Evolutionary conservation across 2,329 filamentous ascomycete species (phyloP).

Genomic region (Fusarium illudens): DNA sequence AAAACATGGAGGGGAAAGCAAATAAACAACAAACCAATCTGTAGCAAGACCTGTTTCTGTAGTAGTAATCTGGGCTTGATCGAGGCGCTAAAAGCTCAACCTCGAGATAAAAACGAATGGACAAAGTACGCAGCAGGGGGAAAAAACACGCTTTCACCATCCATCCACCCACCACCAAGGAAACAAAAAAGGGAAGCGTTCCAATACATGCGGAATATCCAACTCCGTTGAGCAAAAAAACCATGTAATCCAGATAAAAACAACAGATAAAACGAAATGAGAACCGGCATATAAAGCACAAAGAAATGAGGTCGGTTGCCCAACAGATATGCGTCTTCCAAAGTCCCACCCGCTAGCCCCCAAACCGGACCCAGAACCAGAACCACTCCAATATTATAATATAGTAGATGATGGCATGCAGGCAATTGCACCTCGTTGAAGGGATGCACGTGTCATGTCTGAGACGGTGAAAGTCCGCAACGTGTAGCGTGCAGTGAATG

Average conservation of each 20-base stretch:
- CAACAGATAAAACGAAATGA: constrained; percentile 18
- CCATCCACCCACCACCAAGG: constrained; percentile 12
- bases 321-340: constrained; percentile 43
- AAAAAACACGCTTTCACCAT: constrained; percentile 29
- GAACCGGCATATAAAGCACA: constrained; percentile 21
- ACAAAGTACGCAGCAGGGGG: constrained; percentile 17
- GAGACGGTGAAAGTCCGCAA: constrained; percentile 11
- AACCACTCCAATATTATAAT: constrained; percentile 37
- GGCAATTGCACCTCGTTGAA: not conserved
- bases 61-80: constrained; percentile 16
- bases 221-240: constrained; percentile 27
- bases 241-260: constrained; percentile 10
- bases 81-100: constrained; percentile 4
- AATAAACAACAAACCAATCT: constrained; percentile 18
- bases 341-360: constrained; percentile 35
- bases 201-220: constrained; percentile 21
- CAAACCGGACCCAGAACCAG: constrained; percentile 23
- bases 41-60: constrained; percentile 19
- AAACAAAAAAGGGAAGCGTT: constrained; percentile 4
- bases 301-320: constrained; percentile 39
- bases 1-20: constrained; percentile 10
- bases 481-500: not conserved
- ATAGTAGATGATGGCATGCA: constrained; percentile 23
- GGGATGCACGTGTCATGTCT: not conserved
- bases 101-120: constrained; percentile 8